Base-by-base conservation (phyloP, 2,329 filamentous ascomycete species). In the Xylariaceae sp. region DNA sequence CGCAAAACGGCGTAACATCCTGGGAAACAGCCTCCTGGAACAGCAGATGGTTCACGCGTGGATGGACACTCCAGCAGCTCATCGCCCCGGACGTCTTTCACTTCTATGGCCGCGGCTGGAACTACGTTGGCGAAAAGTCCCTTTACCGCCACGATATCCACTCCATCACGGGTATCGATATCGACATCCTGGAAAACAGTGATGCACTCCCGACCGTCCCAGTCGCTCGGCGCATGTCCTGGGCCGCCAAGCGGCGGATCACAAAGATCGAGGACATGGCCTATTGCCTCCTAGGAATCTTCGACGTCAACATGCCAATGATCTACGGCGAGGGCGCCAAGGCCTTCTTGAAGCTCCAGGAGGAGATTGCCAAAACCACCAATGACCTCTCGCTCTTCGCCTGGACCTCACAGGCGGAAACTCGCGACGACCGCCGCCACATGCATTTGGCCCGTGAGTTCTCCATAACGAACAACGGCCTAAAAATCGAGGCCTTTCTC, bases 301-400 rank as follows among this genome's bases (percentile, higher is more conserved):
- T 56, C 6, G 43, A 48, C n/a, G 18, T 56, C 6, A 47, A 52
- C 21, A 56, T 56, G 53, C 42, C 53, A 16, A 18, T 56, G 26
- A 29, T 56, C 4, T 52, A 56, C 20, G 53, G 53, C 11, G 53
- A 56, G 26, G 53, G 53, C 3, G 26, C 21, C 4, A 47, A 37
- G 10, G 53, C 53, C 15, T 56, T 56, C 29, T 20, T 40, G 2
- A 41, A 48, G 15, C 42, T 56, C 2, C 53, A 56, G 35, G 47
- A 52, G 16, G 53, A 56, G 33, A 24, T 52, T 41, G 8, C 10
- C 15, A 41, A 41, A 24, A 9, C 11, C 9, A 20, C 37, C 5
- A 21, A 10, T 24, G 37, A 41, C 20, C 9, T 10, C 11, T 41
- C 39, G 7, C 3, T 41, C 3, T 41, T 41, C 13, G 39, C 39